phyloP scores from a whole-genome alignment of 768 basidiomycete species.

The Kondoa malvinella region DNA sequence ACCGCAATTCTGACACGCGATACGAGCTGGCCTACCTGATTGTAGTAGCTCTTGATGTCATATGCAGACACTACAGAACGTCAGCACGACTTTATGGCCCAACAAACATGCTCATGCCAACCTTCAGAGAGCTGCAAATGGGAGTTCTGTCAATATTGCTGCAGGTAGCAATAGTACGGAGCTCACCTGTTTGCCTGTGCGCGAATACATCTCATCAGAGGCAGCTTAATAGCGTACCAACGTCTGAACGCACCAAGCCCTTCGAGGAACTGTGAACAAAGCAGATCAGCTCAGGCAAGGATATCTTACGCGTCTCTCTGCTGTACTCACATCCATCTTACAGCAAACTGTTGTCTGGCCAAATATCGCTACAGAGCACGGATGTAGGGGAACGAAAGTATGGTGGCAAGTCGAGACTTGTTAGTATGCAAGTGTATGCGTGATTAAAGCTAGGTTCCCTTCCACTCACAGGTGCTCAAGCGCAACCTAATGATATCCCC shows the following conservation, averaged over 20 bases:
- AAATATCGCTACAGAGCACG: no score
- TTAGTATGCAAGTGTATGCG: no score
- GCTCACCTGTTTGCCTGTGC: background rate
- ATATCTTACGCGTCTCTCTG: no score
- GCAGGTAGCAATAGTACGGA: background rate
- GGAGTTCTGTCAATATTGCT: no score
- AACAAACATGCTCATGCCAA: background rate
- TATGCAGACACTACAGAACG: background rate
- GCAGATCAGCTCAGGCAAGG: no score
- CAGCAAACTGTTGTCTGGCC: no score
- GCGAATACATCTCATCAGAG: background rate
- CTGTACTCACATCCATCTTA: no score
- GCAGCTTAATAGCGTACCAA: background rate
- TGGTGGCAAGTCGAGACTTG: no score
- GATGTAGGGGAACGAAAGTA: no score
- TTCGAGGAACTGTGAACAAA: background rate
- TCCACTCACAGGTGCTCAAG: background rate
- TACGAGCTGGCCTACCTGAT: background rate
- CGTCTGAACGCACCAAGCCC: background rate
- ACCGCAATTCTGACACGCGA: background rate
- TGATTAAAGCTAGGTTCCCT: no score
- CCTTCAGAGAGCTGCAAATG: background rate
- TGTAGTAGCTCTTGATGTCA: conserved; percentile 6
- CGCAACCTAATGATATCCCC: background rate
- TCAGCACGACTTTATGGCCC: background rate